Base-by-base conservation (phyloP, 2,329 filamentous ascomycete genomes). In the Pseudonectria buxi region DNA sequence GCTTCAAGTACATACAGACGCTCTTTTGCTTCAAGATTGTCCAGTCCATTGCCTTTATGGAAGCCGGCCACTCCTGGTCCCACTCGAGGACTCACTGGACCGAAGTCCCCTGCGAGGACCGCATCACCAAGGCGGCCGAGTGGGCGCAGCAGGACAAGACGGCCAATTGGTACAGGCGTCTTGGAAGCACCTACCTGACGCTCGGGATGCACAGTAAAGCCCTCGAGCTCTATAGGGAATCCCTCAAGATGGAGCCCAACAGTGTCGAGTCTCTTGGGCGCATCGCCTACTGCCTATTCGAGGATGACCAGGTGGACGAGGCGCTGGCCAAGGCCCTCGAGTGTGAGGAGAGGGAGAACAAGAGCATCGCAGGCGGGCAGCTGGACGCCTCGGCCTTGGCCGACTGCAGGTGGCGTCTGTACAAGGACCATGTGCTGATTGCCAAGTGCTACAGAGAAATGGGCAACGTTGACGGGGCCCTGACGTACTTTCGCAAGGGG, bases 11-110 rank as follows among this genome's bases (percentile, higher is more conserved):
- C 25, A 48, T 65, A 6, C 61, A 63, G 5, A 64, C 63, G 0
- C 44, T 61, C 0, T 62, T 65, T 37, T 67, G 63, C 42, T 65
- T 67, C 41, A 61, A 64, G 36, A 64, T 67, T 26, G 63, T 67
- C 4, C 63, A 67, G 37, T 60, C 55, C 28, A 53, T 65, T 22
- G 60, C 63, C 5, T 59, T 60, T 3, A 58, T 65, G 49, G 53
- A 65, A 11, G 54, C 56, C 2, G 64, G 61, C 3, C 49, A 56
- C 35, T 59, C 56, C 0, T 65, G 59, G 59, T 55, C 55, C 1
- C 56, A 62, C 26, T 57, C 56, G 4, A 56, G 57, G 13, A 42
- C 41, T 3, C 55, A 62, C 40, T 67, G 63, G 63, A 47, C 54
- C 0, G 59, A 61, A 1, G 54, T 61, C 3, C 43, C 60, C 2